Base-by-base conservation (phyloP, 805 yeast genomes). In the Barnettozyma pratensis region DNA sequence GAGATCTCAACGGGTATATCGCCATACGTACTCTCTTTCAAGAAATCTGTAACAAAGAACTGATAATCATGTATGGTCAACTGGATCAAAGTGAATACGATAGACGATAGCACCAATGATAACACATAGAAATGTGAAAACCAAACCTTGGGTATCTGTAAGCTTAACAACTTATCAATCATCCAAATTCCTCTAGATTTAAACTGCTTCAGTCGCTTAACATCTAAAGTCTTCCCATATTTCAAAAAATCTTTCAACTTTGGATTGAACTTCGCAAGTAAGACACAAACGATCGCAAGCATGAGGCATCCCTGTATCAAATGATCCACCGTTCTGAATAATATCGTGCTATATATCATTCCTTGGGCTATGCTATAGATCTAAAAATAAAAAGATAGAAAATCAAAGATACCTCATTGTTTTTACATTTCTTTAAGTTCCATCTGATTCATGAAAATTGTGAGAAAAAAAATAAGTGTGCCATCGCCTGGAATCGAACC, bases 401-500 rank as follows among this genome's bases (percentile, higher is more conserved):
- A 19, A 19, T 19, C 19, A 19, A 19, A 19, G 19, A 19, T 19
- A 19, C 3, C 19, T 19, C 19, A 19, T 19, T 19, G 19, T 19
- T 19, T 19, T 19, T 19, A 19, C 19, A 19, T 19, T 19, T 19
- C 19, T 19, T 19, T 19, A 19, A 19, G 3, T 19, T 19, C 19
- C 19, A 19, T 19, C 19, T 19, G 19, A 19, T 19, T 31, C 8
- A 11, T 8, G 11, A 11, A 31, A 31, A 11, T 31, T 11, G 34
- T 8, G 34, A 8, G 11, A 31, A 31, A 31, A 31, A 31, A 31
- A 31, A 31, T 31, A 31, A 31, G 34, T 11, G 19, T 79, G 83
- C 83, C 82, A 81, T 73, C 70, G 73, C 83, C 83, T 75, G 79
- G 83, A 79, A 78, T 78, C 83, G 84, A 79, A 79, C 83, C 76